These are phyloP conservation scores for Aquilaria sinensis DNA, from an alignment of 345 rosid genomes.

Conservation along the genomic window DNA sequence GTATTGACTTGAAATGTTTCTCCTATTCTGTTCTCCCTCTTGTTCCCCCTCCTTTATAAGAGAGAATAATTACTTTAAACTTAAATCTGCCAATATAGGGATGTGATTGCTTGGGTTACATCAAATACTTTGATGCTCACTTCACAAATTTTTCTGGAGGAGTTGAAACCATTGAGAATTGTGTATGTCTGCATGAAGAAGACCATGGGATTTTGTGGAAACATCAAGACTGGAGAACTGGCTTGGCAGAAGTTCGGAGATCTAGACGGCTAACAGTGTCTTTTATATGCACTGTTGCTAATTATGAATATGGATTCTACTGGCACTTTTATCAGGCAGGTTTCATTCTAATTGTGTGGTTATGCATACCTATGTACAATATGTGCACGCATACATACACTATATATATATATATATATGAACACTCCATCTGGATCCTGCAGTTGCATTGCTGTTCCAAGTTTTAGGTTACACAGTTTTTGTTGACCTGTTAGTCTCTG, in stretches of 20 bases:
- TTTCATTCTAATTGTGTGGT: background rate
- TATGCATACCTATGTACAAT: no score
- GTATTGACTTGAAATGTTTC: background rate
- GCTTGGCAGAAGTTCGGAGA: constrained; percentile 89
- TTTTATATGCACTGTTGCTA: constrained; percentile 80
- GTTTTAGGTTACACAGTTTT: background rate
- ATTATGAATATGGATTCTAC: constrained; percentile 87
- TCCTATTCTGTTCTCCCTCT: background rate
- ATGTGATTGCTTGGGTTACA: constrained; percentile 83
- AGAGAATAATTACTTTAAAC: background rate
- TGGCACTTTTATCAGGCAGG: constrained; percentile 95
- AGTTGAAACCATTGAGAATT: constrained; percentile 84
- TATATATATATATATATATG: background rate
- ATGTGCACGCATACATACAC: no score
- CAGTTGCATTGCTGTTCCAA: constrained; percentile 2
- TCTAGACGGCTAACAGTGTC: constrained; percentile 83
- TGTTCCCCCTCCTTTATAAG: background rate
- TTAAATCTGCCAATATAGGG: constrained; percentile 35
- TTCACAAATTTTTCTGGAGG: constrained; percentile 88
- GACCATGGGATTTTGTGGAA: constrained; percentile 92
- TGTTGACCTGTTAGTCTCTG: background rate
- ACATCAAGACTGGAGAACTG: constrained; percentile 99
- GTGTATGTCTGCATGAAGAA: constrained; percentile 91
- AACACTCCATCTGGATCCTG: background rate
- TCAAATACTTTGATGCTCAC: constrained; percentile 91